Percentiles rank a stretch among this genome's conserved stretches.
Conservation (phyloP, 495 filamentous ascomycete genomes). For the Annulohypoxylon maeteangense region DNA sequence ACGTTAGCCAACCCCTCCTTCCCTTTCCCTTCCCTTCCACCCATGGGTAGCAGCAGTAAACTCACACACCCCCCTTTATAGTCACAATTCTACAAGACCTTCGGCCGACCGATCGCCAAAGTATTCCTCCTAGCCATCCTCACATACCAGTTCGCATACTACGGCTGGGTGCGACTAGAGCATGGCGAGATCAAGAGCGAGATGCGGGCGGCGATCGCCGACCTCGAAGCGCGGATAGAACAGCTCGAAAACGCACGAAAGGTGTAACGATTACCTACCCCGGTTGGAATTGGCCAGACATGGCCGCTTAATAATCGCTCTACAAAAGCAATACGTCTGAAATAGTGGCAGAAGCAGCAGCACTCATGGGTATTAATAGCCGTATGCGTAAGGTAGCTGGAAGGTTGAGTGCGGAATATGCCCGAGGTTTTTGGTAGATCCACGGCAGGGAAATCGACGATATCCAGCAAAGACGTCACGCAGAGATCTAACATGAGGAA, state of each 20-base stretch:
- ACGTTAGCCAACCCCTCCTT: constrained; percentile 42
- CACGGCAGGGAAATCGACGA: constrained; percentile 8
- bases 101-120: constrained; percentile 83
- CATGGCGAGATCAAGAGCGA: constrained; percentile 73
- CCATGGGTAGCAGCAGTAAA: neutral
- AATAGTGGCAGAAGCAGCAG: neutral
- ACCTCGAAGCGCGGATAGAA: constrained; percentile 48
- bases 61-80: constrained; percentile 47
- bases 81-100: constrained; percentile 80
- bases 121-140: constrained; percentile 86
- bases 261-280: neutral
- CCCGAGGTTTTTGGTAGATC: neutral
- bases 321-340: neutral
- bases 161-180: constrained; percentile 89
- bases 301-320: neutral
- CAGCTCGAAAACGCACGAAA: constrained; percentile 44
- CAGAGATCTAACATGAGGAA: constrained; percentile 10
- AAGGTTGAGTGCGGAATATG: neutral
- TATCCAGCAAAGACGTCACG: neutral
- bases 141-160: constrained; percentile 88
- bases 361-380: neutral
- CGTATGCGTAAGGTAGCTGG: neutral
- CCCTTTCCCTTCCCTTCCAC: neutral
- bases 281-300: neutral
- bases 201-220: constrained; percentile 57